A percentile compares a stretch with the other conserved stretches of the same genome.
These are phyloP conservation scores for Saccharomyces hybrid DNA, from an alignment of 1,139 yeast genomes.

Conservation along the genomic window DNA sequence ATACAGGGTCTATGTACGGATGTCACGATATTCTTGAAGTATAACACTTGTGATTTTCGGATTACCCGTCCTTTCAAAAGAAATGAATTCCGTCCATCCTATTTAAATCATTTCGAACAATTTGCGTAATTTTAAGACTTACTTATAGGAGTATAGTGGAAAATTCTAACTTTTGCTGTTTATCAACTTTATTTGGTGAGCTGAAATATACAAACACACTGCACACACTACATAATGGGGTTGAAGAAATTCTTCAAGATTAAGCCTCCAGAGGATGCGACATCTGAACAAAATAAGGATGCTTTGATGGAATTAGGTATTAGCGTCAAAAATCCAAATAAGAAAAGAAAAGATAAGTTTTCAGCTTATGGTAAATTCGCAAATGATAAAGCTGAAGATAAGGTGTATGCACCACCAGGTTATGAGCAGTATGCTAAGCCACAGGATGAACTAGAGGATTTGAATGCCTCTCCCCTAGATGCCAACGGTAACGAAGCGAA, in stretches of 20 bases:
- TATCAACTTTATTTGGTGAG: not conserved
- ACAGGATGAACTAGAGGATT: constrained; percentile 10
- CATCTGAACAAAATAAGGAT: constrained; percentile 48
- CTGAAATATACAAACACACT: not conserved
- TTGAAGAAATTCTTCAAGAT: constrained; percentile 47
- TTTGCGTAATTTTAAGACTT: not conserved
- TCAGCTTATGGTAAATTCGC: constrained; percentile 61
- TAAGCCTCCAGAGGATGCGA: constrained; percentile 48
- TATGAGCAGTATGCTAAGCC: constrained; percentile 28
- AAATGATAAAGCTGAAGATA: constrained; percentile 39
- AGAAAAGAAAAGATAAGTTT: constrained; percentile 46
- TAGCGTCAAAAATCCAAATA: constrained; percentile 37
- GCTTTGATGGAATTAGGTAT: constrained; percentile 48
- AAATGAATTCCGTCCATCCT: not conserved
- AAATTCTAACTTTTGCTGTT: not conserved
- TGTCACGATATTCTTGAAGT: not conserved
- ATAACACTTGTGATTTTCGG: not conserved
- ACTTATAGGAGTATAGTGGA: not conserved
- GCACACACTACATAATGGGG: constrained; percentile 18
- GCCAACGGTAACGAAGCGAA: constrained; percentile 8
- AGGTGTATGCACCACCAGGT: constrained; percentile 40
- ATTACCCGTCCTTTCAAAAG: not conserved
- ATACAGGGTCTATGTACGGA: not conserved
- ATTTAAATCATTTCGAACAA: not conserved
- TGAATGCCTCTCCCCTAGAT: constrained; percentile 17